Evolutionary conservation across 805 yeast species (phyloP).

Genomic region (Cyberlindnera xishuangbannaensis): DNA sequence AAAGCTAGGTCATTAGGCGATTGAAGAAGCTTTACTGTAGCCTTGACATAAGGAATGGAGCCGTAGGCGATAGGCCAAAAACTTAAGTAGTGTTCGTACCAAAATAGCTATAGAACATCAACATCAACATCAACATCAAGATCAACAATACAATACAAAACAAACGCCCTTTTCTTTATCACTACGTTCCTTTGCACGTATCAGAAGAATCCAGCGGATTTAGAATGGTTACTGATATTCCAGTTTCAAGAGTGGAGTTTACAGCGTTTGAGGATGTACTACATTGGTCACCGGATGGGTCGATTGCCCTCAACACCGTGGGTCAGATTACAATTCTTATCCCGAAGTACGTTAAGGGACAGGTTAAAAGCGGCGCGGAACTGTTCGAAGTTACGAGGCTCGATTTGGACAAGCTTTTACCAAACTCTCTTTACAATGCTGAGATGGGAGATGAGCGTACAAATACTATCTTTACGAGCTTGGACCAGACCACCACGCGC

Average conservation of each 20-base stretch:
- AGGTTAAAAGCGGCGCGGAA: conserved; percentile 9
- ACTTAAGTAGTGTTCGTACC: too few species aligned
- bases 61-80: too few species aligned
- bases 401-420: conserved; percentile 12
- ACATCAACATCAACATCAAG: too few species aligned
- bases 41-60: too few species aligned
- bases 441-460: conserved; percentile 17
- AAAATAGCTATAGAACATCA: too few species aligned
- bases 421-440: conserved; percentile 7
- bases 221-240: conserved; percentile 12
- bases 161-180: too few species aligned
- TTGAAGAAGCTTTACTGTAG: too few species aligned
- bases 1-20: too few species aligned
- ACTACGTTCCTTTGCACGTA: too few species aligned
- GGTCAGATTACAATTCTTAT: conserved; percentile 17
- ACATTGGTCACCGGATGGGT: conserved; percentile 23
- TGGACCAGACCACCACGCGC: conserved; percentile 10
- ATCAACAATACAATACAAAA: too few species aligned
- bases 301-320: conserved; percentile 19
- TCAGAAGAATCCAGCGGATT: too few species aligned
- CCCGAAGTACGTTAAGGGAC: conserved; percentile 17
- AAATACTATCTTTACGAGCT: conserved; percentile 12
- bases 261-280: conserved; percentile 8
- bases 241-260: conserved; percentile 18
- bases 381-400: conserved; percentile 16